Evolutionary conservation across 495 filamentous ascomycete species (phyloP), one percentile per base, ranked within the genome.

Genomic region (Corynascus novoguineensis): DNA sequence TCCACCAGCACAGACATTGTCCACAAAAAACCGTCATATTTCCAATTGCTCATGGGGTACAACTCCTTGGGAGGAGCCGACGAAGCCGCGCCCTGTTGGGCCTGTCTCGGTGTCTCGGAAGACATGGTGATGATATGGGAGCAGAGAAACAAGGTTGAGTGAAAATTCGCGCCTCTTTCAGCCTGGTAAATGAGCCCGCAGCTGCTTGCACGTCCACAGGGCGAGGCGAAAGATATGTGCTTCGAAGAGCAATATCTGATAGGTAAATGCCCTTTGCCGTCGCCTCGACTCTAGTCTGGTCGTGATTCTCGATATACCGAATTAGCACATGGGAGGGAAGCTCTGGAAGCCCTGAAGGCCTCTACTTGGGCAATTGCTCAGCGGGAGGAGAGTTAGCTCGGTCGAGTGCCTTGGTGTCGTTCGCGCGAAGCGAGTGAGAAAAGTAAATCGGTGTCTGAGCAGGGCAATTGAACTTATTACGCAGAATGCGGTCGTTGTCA

Each of bases 11-110:
- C 78, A 1, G 90, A 92, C 71, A 92, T 87, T 9, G 76, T 80
- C 83, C 88, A 92, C 34, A 97, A 77, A 62, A 90, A 81, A 41
- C 85, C 72, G 75, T 95, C 90, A 68, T 95, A 96, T 55, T 86
- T 76, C 85, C 83, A 89, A 54, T 79, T 76, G 54, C 82, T 80
- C 77, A 89, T 84, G 50, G 84, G 85, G 51, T 81, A 81, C 35
- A 85, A 75, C 58, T 87, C 84, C 62, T 82, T 82, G 61, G 69
- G 55, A 15, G 53, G 25, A 31, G 67, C 55, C 15, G 58, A 55
- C n/a, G 59, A 57, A 17, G 56, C 48, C 17, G 62, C 55, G 58
- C 57, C 65, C 61, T 62, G 63, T 34, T 55, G 66, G 34, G 63
- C 45, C 24, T 53, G 52, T 19, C 58, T 53, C 37, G 34, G 27